Percentiles rank a stretch among this genome's conserved stretches.
These are phyloP conservation scores for Fusarium tricinctum DNA, from an alignment of 2,329 filamentous ascomycete genomes.

Conservation along the genomic window DNA sequence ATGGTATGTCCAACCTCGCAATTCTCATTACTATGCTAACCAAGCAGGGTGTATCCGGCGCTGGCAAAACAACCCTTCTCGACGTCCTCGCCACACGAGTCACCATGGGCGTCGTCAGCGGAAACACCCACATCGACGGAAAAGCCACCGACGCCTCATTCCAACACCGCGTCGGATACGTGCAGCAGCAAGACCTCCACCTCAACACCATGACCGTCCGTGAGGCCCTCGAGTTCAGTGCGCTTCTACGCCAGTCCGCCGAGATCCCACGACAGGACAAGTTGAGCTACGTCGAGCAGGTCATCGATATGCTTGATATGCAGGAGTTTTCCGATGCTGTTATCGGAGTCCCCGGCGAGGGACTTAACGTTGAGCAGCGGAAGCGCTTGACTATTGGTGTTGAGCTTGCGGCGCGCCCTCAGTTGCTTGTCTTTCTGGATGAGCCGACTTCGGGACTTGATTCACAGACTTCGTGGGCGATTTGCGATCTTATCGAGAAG, in stretches of 20 bases:
- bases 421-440: conserved; percentile 80
- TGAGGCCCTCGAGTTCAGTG: conserved; percentile 68
- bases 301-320: conserved; percentile 55
- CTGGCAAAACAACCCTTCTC: conserved; percentile 81
- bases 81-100: conserved; percentile 80
- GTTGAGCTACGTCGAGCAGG: conserved; percentile 50
- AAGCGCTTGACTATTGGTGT: conserved; percentile 80
- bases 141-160: conserved; percentile 71
- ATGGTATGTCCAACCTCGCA: background rate
- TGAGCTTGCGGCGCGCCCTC: conserved; percentile 79
- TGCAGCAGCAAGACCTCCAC: conserved; percentile 80
- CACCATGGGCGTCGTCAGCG: conserved; percentile 79
- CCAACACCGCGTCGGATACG: conserved; percentile 79
- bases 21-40: background rate
- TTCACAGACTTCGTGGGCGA: conserved; percentile 81
- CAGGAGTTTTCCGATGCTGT: conserved; percentile 78
- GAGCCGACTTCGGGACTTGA: conserved; percentile 84
- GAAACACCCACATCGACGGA: conserved; percentile 79
- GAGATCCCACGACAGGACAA: conserved; percentile 59
- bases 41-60: conserved; percentile 72
- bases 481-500: conserved; percentile 78
- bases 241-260: conserved; percentile 75
- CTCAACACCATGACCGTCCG: conserved; percentile 76
- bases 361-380: conserved; percentile 59
- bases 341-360: conserved; percentile 66